Evolutionary conservation across 805 yeast species (phyloP).

Genomic region (Yamadazyma insecticola): DNA sequence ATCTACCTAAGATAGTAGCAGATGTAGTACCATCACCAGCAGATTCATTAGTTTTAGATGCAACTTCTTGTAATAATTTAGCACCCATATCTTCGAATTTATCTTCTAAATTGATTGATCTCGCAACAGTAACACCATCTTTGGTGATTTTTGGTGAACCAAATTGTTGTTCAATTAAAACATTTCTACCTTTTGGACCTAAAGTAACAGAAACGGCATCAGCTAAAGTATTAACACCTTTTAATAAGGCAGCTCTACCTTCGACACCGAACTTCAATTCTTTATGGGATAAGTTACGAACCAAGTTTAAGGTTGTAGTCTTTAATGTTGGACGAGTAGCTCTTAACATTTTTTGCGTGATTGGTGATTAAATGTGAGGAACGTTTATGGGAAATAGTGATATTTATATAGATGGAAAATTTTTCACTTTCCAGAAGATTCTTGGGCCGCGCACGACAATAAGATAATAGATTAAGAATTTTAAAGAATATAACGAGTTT

Average conservation of each 20-base stretch:
- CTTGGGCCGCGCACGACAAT: conserved; percentile 5
- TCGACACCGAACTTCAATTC: conserved; percentile 96
- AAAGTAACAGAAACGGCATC: conserved; percentile 95
- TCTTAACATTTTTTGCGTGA: conserved; percentile 41
- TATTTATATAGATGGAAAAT: conserved; percentile 7
- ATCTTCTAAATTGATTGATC: conserved; percentile 74
- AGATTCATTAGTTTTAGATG: conserved; percentile 92
- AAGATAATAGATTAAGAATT: too few relatives aligned
- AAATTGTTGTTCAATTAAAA: conserved; percentile 90
- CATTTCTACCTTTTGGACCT: conserved; percentile 98
- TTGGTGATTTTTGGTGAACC: conserved; percentile 98
- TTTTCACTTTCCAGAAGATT: conserved; percentile 14
- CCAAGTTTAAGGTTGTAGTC: conserved; percentile 35
- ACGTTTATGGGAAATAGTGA: conserved; percentile 2
- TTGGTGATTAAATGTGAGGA: background rate
- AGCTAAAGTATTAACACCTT: conserved; percentile 92
- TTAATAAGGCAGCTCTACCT: conserved; percentile 90
- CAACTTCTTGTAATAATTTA: conserved; percentile 91
- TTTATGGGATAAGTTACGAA: conserved; percentile 67
- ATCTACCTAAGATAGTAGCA: conserved; percentile 93
- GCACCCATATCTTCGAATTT: conserved; percentile 97
- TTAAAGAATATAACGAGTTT: too few relatives aligned
- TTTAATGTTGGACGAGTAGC: conserved; percentile 34
- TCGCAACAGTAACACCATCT: conserved; percentile 98
- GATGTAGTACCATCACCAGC: conserved; percentile 99